Base-by-base conservation (phyloP, 2,329 filamentous ascomycete genomes). In the Metarhizium guizhouense region DNA sequence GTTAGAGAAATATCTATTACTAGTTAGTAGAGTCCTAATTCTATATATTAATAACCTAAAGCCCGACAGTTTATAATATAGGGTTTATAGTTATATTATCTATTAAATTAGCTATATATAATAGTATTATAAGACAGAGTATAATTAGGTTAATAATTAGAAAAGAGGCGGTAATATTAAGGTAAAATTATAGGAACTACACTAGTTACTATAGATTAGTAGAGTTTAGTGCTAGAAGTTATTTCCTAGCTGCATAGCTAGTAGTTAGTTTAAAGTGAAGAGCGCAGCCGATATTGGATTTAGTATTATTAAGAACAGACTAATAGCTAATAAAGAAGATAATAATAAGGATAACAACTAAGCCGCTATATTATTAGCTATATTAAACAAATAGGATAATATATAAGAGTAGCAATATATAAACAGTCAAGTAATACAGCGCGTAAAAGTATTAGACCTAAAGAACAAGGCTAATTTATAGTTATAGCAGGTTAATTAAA, bases 401-500 rank as follows among this genome's bases (percentile, higher is more conserved):
- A 48, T n/a, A 6, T 30, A 55, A 32, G 32, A n/a, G 5, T 8
- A 38, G 29, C 4, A 25, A 36, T 55, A 43, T 16, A n/a, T 16
- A 43, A 16, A 43, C 5, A 18, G 6, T 43, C 5, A 43, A 4
- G 48, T 25, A 47, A 52, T 6, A 18, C n/a, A n/a, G n/a, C n/a
- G n/a, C n/a, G n/a, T 20, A 45, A 30, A 34, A 45, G 47, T 7
- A 47, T 43, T 25, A 49, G 25, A 52, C 40, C 36, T 40, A n/a
- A 57, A 54, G 38, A 54, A 36, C 2, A 32, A 56, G 49, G 42
- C 54, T 16, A 56, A 56, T 50, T 11, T 11, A 32, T 58, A 43
- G 49, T 45, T 58, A 29, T 2, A 48, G 3, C 32, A 34, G 0
- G 42, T 45, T 16, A 48, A 49, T 16, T 56, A 36, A 54, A 48